Evolutionary conservation across 2,329 filamentous ascomycete genomes (phyloP), one percentile per base, ranked within the genome.

Genomic region (Hymenoscyphus occultus): DNA sequence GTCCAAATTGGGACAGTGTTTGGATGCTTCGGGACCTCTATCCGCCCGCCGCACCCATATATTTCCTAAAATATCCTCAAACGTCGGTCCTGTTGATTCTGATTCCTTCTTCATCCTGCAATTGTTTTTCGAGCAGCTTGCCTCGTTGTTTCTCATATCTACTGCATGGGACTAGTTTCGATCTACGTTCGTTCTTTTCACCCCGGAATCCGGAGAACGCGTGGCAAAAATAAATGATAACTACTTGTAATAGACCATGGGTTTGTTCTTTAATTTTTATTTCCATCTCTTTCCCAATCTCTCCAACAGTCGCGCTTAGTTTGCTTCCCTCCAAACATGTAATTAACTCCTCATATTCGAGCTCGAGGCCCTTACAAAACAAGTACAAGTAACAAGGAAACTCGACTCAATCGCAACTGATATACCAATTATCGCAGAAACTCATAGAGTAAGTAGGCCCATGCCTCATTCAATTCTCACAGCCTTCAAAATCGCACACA

Each of bases 71-170:
- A 54, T 54, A 54, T 54, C 48, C 48, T 54, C 19, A 28, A 22
- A 45, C 42, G 3, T 13, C 22, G 48, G 22, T 13, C 19, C 22
- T 9, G 22, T 51, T 51, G n/a, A 22, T 54, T 10, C 5, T 54
- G 19, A 19, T 54, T 19, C 48, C 22, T 54, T 22, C 48, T 54
- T 54, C 48, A 54, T 54, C 48, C 48, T 28, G n/a, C 48, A 54
- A 54, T 28, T 19, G 12, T 22, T 54, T 54, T n/a, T 12, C 2
- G 48, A 13, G 45, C n/a, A 35, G 5, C 35, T 35, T 35, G 9
- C 2, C 6, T 35, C 6, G 35, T 35, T 35, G 35, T 35, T 35
- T 35, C 4, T 1, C 35, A 35, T 28, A 2, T 28, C n/a, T n/a
- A n/a, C n/a, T n/a, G n/a, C n/a, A n/a, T n/a, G n/a, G n/a, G n/a